A percentile compares a stretch with the other conserved stretches of the same genome.
Conservation (phyloP, 2,329 filamentous ascomycete genomes). For the Colletotrichum viniferum region DNA sequence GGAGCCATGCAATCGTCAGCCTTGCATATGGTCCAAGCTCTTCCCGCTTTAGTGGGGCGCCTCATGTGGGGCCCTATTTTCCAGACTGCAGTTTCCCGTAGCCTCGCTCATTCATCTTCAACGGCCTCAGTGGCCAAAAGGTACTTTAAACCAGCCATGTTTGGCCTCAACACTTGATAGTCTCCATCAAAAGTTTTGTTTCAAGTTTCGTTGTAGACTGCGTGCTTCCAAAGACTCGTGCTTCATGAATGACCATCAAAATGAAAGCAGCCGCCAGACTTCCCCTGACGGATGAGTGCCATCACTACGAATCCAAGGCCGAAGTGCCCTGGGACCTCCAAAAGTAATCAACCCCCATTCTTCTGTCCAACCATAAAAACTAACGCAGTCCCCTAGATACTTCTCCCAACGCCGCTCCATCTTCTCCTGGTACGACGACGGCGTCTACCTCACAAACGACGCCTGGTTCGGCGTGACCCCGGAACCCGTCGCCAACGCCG, state of each 20-base stretch:
- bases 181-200: neutral
- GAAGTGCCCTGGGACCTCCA: slow-evolving; percentile 84
- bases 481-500: slow-evolving; percentile 85
- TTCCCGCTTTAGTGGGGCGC: neutral
- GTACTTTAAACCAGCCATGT: neutral
- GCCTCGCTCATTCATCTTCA: slow-evolving; percentile 25
- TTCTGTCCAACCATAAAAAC: too few relatives aligned
- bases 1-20: slow-evolving; percentile 20
- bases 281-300: slow-evolving; percentile 65
- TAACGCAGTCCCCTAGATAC: slow-evolving; percentile 62
- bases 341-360: slow-evolving; percentile 60
- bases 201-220: neutral
- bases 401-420: slow-evolving; percentile 88
- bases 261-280: slow-evolving; percentile 50
- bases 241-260: slow-evolving; percentile 22
- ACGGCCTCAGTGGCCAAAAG: neutral
- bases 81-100: neutral
- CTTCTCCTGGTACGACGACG: slow-evolving; percentile 86
- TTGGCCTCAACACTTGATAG: neutral
- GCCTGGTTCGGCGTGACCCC: slow-evolving; percentile 98
- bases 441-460: slow-evolving; percentile 88
- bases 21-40: slow-evolving; percentile 28
- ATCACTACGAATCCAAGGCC: slow-evolving; percentile 73
- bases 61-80: neutral
- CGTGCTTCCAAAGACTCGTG: neutral